Evolutionary conservation across 2,329 filamentous ascomycete species (phyloP), one percentile per base, ranked within the genome.

Genomic region (Penicillium sp.): DNA sequence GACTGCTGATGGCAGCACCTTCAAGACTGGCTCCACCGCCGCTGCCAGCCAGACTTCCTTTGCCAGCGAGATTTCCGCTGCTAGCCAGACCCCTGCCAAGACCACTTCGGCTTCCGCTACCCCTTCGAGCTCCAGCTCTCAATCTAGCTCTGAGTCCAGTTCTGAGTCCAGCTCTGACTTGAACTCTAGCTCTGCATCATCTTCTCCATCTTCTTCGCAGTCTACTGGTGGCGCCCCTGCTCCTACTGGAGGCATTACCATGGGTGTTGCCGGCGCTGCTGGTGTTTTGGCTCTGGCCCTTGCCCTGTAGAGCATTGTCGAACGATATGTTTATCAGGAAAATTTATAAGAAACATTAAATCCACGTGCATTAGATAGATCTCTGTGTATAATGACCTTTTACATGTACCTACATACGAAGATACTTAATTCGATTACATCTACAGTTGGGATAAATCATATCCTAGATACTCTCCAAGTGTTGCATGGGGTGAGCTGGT

Each of bases 211-310:
- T 8, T 56, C 61, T 29, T 50, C 56, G 8, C 57, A 59, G 22
- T 68, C 63, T 5, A 63, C 60, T 45, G 66, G 58, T 35, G 63
- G 61, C 46, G 64, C 66, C 35, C 50, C 66, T n/a, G 55, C 59
- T 32, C 53, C 64, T 22, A 67, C 66, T 24, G 63, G 63, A 5
- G 50, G 55, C 38, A 51, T 68, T 54, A 65, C 62, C 22, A 56
- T 63, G 45, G 50, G 66, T 34, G 35, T 69, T 42, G 62, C 61
- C 10, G 63, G 67, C 43, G 61, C 61, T n/a, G 64, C 58, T 50
- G 66, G 65, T 48, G 29, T 66, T 22, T 49, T 69, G 44, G 66
- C 66, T 42, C 50, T 68, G 37, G 66, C 61, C 40, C 43, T 68
- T 52, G 66, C 67, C 47, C 62, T 69, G 50, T 69, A 63, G 55